Base-by-base conservation (phyloP, 2,329 filamentous ascomycete genomes). In the Fusarium dlaminii region DNA sequence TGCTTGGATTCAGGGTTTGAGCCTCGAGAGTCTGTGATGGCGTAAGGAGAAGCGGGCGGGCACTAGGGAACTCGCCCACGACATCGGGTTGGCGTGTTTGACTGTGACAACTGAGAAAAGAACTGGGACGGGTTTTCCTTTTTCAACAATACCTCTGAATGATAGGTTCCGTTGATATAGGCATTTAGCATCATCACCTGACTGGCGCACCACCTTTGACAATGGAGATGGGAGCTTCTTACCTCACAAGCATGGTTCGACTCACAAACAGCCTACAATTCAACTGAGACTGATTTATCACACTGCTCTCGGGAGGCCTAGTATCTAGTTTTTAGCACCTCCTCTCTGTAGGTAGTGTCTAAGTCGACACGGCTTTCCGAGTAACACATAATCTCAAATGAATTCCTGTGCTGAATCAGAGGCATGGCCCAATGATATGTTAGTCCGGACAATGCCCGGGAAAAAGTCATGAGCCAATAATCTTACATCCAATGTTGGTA, bases 51-150 rank as follows among this genome's bases (percentile, higher is more conserved):
- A 74, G 63, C 36, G 48, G 57, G 67, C 76, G 76, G 76, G 72
- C 76, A 77, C 76, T 78, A 78, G 70, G 72, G 55, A 77, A 75
- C 63, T 68, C 69, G 60, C 42, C 76, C 74, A 75, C 52, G 55
- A 66, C 72, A 66, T 74, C 64, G 76, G 76, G 76, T 67, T 73
- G 55, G 45, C 27, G 15, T 66, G 63, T 62, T 49, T 42, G 30
- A 24, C n/a, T 24, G 12, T 34, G 63, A 52, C 39, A 52, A 57
- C n/a, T n/a, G 36, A 70, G 30, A 40, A 30, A 32, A 63, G 40
- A 64, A 43, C 30, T 24, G 29, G 46, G 30, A 34, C 34, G 27
- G 13, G 18, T 32, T 34, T 34, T 51, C 20, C 17, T 20, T 24
- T 51, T 51, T 34, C 12, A 24, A n/a, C 30, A 34, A 24, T 42